Conservation (phyloP, 208 protist genomes). For the Trypanosoma rangeli region DNA sequence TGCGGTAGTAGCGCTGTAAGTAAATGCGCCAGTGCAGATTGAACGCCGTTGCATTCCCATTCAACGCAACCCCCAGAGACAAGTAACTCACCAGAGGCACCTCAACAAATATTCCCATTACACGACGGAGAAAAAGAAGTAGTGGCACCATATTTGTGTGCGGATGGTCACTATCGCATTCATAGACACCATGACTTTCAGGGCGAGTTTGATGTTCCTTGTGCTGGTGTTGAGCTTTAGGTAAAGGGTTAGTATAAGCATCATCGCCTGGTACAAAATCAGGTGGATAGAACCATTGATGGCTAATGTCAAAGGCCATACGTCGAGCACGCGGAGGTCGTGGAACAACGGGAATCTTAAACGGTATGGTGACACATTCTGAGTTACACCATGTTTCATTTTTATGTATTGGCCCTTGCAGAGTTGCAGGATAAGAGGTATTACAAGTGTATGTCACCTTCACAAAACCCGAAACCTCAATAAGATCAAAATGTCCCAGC, state of each 20-base stretch:
- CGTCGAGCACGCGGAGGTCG: slow-evolving; percentile 78
- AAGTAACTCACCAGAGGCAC: slow-evolving; percentile 32
- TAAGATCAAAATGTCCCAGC: slow-evolving; percentile 23
- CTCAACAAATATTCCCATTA: slow-evolving; percentile 48
- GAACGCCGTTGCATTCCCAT: slow-evolving; percentile 1
- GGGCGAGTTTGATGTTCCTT: not conserved
- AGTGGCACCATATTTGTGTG: slow-evolving; percentile 94
- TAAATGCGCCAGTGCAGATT: not conserved
- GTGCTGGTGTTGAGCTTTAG: not conserved
- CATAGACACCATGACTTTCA: slow-evolving; percentile 51
- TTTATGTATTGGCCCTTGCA: not conserved
- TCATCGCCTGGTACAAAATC: slow-evolving; percentile 95
- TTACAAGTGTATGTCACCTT: slow-evolving; percentile 17
- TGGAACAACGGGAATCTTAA: slow-evolving; percentile 38
- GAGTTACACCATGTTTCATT: not conserved
- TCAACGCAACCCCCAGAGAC: slow-evolving; percentile 25
- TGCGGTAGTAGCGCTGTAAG: slow-evolving; percentile 25
- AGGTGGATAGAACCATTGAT: slow-evolving; percentile 94
- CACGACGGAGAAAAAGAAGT: slow-evolving; percentile 54
- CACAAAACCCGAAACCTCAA: slow-evolving; percentile 22
- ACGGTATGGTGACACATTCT: slow-evolving; percentile 29
- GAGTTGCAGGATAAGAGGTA: not conserved
- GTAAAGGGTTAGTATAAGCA: slow-evolving; percentile 36
- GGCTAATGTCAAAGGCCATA: slow-evolving; percentile 94
- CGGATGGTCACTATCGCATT: slow-evolving; percentile 95